phyloP scores from a whole-genome alignment of 148 eudicot genomes.

The Polygonum aviculare region DNA sequence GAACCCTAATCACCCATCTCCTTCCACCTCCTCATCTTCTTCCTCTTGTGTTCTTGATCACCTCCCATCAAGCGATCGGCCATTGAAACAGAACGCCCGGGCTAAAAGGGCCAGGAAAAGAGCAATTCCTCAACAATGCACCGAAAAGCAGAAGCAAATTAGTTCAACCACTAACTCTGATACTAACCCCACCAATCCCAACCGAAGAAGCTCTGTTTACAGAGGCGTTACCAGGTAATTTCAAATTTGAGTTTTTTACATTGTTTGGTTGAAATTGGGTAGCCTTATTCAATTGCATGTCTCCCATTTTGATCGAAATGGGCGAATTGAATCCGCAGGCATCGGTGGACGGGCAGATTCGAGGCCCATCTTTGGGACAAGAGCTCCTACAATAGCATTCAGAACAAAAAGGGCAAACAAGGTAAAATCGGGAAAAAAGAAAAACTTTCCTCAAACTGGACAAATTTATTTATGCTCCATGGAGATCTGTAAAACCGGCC shows the following conservation, averaged over 20 bases:
- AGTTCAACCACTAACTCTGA: slow-evolving; percentile 8
- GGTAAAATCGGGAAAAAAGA: slow-evolving; percentile 22
- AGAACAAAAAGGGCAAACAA: slow-evolving; percentile 88
- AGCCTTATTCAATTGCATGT: not conserved
- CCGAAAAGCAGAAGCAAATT: not conserved
- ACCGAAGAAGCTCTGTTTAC: slow-evolving; percentile 55
- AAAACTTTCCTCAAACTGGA: not conserved
- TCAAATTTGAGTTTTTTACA: not conserved
- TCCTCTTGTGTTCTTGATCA: slow-evolving; percentile 6
- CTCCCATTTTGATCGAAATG: not conserved
- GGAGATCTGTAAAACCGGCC: slow-evolving; percentile 3
- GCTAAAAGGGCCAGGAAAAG: not conserved
- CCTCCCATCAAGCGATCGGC: not conserved
- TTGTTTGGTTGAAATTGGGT: not conserved
- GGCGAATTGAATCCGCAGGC: slow-evolving; percentile 29
- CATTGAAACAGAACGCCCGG: not conserved
- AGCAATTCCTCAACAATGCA: not conserved
- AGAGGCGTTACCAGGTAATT: slow-evolving; percentile 70
- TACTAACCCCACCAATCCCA: not conserved
- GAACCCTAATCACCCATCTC: not conserved
- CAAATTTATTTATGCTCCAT: not conserved
- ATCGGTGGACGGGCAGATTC: slow-evolving; percentile 91
- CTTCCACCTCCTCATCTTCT: slow-evolving; percentile 6
- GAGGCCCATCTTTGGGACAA: slow-evolving; percentile 99
- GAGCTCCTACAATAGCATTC: slow-evolving; percentile 75